Base-by-base conservation (phyloP, 345 rosid species). In the Populus ilicifolia region DNA sequence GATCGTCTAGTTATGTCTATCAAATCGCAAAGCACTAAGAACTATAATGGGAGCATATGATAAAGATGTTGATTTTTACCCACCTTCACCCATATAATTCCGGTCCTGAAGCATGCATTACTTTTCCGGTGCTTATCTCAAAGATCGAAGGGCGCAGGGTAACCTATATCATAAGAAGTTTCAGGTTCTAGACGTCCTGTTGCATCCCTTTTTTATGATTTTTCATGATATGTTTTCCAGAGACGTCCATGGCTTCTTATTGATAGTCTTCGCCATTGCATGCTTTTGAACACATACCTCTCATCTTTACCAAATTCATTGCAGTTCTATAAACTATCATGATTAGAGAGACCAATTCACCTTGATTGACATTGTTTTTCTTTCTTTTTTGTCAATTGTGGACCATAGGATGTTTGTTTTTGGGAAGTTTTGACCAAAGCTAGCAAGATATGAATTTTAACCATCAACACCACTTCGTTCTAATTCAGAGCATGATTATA, bases 11-110 rank as follows among this genome's bases (percentile, higher is more conserved):
- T 61, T 73, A 33, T 41, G 30, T 43, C 67, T 12, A 39, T 78
- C 64, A 64, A 46, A 64, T 64, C 68, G 17, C 8, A 71, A 12
- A 23, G 43, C 80, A 71, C 78, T 67, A 27, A 29, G 20, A 5
- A 27, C 18, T 1, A 33, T 33, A 33, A 62, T 52, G 74, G 64
- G 12, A 41, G 44, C 44, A 41, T 41, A 41, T 41, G 13, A 41
- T 41, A 11, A 41, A 41, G 44, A 41, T 41, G 44, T 41, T 41
- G 44, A 41, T 41, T 41, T 41, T 41, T 41, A 41, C 9, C 2
- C 44, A 41, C 9, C 12, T 9, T 39, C 43, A 39, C 43, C 43
- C 36, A 33, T 33, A 33, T 33, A 33, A 33, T 33, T 33, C 36
- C 36, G 5, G 36, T 33, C 36, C 5, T 33, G 36, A 33, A 33